These are phyloP conservation scores for Wickerhamiella australiensis DNA, from an alignment of 805 yeast genomes.

Conservation along the genomic window DNA sequence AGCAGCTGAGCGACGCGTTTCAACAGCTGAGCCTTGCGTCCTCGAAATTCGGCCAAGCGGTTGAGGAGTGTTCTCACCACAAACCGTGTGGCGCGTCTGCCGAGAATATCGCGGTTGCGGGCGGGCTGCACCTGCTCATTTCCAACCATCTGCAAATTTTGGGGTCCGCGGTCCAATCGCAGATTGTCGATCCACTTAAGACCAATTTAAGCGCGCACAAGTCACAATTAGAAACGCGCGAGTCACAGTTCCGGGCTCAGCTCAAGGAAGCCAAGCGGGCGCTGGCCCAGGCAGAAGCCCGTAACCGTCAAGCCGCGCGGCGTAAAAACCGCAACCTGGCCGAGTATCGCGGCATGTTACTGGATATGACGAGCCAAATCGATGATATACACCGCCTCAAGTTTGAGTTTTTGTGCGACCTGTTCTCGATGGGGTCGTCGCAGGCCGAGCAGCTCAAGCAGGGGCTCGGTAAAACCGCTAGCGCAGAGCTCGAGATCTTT, in stretches of 20 bases:
- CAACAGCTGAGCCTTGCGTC: constrained; percentile 44
- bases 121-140: constrained; percentile 64
- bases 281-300: constrained; percentile 49
- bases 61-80: constrained; percentile 51
- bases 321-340: constrained; percentile 51
- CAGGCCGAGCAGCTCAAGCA: constrained; percentile 44
- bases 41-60: constrained; percentile 55
- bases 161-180: constrained; percentile 42
- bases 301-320: constrained; percentile 46
- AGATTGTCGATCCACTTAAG: constrained; percentile 43
- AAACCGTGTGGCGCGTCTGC: constrained; percentile 50
- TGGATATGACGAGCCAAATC: constrained; percentile 57
- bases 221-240: constrained; percentile 36
- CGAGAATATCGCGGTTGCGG: constrained; percentile 56
- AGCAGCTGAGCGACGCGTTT: constrained; percentile 38
- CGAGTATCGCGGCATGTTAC: constrained; percentile 54
- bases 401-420: constrained; percentile 58
- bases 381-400: constrained; percentile 69
- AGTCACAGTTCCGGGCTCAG: constrained; percentile 41
- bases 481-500: constrained; percentile 70
- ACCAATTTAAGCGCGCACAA: constrained; percentile 37
- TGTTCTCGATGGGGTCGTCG: constrained; percentile 49
- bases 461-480: constrained; percentile 49
- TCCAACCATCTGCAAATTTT: constrained; percentile 69
- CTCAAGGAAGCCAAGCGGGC: constrained; percentile 41